A percentile compares a stretch with the other conserved stretches of the same genome.
These are phyloP conservation scores for Alternaria tenuissima DNA, from an alignment of 2,329 filamentous ascomycete species.

Conservation along the genomic window DNA sequence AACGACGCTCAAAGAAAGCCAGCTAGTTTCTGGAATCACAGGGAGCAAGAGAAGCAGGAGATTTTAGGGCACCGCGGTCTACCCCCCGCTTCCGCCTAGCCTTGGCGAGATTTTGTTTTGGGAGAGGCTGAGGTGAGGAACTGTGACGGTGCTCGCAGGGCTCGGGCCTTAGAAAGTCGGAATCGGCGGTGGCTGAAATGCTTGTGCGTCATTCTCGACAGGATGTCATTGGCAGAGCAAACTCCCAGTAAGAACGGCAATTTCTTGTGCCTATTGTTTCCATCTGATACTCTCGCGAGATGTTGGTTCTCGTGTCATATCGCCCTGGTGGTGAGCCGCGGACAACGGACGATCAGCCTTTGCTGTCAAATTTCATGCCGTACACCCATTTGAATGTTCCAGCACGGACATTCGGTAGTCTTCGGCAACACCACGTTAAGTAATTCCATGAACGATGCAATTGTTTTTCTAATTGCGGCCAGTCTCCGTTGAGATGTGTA, in stretches of 20 bases:
- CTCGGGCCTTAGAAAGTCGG: constrained; percentile 48
- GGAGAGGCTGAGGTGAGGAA: constrained; percentile 49
- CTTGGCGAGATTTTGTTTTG: constrained; percentile 51
- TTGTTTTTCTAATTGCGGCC: constrained; percentile 36
- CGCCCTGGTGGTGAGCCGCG: constrained; percentile 37
- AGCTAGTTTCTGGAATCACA: constrained; percentile 40
- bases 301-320: constrained; percentile 44
- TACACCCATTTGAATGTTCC: constrained; percentile 39
- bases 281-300: constrained; percentile 37
- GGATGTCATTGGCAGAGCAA: constrained; percentile 42
- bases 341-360: constrained; percentile 35
- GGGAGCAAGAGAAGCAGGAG: constrained; percentile 46
- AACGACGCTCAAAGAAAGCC: constrained; percentile 31
- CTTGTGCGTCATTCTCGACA: constrained; percentile 48
- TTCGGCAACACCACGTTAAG: constrained; percentile 33
- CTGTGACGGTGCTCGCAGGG: constrained; percentile 48
- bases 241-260: constrained; percentile 36
- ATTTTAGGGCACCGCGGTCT: constrained; percentile 49
- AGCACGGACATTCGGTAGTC: constrained; percentile 43
- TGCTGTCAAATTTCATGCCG: constrained; percentile 39
- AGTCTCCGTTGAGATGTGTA: constrained; percentile 27
- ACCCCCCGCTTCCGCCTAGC: constrained; percentile 49
- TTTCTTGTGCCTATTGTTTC: constrained; percentile 40
- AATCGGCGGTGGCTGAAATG: constrained; percentile 51
- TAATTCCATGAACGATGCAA: constrained; percentile 24